These are phyloP conservation scores for Gossypium mustelinum DNA, from an alignment of 345 rosid species.

Conservation along the genomic window DNA sequence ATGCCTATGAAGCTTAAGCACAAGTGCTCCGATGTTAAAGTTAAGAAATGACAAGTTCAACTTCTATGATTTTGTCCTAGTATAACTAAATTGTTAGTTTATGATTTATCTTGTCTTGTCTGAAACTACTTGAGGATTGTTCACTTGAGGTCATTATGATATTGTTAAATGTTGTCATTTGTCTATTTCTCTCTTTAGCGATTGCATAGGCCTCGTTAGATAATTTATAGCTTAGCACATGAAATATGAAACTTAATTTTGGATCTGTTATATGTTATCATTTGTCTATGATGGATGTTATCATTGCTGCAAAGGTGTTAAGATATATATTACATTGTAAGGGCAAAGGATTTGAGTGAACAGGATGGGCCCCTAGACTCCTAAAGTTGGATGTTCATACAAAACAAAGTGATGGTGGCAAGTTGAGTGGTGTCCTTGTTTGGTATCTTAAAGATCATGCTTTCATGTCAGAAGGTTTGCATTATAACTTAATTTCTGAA, in stretches of 20 bases:
- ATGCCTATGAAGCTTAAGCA: neutral
- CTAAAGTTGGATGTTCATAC: constrained; percentile 39
- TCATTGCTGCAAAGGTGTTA: too few relatives aligned
- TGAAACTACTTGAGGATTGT: too few relatives aligned
- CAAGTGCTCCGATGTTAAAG: neutral
- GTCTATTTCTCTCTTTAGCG: too few relatives aligned
- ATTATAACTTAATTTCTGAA: constrained; percentile 8
- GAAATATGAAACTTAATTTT: too few relatives aligned
- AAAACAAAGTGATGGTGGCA: constrained; percentile 16
- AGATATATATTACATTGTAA: constrained; percentile 33
- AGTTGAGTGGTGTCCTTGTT: constrained; percentile 18
- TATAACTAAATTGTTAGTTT: neutral
- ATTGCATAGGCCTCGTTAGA: too few relatives aligned
- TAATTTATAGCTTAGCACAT: too few relatives aligned
- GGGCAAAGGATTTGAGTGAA: constrained; percentile 48
- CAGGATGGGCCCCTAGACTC: constrained; percentile 60
- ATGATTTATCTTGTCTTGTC: too few relatives aligned
- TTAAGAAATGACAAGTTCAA: neutral
- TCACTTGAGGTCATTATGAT: too few relatives aligned
- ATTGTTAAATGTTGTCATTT: too few relatives aligned
- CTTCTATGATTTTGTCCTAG: neutral
- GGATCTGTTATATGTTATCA: too few relatives aligned
- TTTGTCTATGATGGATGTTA: too few relatives aligned
- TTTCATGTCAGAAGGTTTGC: constrained; percentile 13
- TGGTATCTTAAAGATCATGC: constrained; percentile 8